Evolutionary conservation across 1,284 basidiomycete species (phyloP), one percentile per base, ranked within the genome.

Genomic region (Amylostereum areolatum): DNA sequence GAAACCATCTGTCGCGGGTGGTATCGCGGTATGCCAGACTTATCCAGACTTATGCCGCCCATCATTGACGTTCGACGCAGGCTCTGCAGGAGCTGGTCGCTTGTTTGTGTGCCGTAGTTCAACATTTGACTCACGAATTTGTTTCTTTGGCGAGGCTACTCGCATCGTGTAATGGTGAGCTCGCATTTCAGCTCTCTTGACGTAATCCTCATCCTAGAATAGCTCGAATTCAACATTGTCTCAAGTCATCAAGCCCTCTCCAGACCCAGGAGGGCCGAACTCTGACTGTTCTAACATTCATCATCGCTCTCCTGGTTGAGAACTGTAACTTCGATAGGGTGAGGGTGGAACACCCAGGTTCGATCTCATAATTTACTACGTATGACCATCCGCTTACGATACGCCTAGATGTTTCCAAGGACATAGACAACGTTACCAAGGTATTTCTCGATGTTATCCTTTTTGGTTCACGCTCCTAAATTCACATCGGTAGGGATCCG

Each of bases 1-100:
- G 58, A 92, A 88, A 59, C 92, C 89, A 2, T 79, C 82, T 1
- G 68, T 80, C 33, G 66, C 77, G 3, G 80, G 86, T 18, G 83
- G 86, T 33, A 66, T 86, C 24, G 67, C 77, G 59, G 86, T 89
- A 53, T 48, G 75, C 62, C 37, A 37, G 3, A 25, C 28, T 27
- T 2, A 6, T 43, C 10, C 5, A 11, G 3, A 3, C 28, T 8
- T 43, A 8, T 52, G 18, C 43, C 32, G 27, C 6, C 8, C 37
- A 18, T 18, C 18, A 18, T 18, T 32, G 32, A 28, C 29, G 11
- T 35, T 9, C 32, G 30, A 18, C 47, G 7, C 54, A 93, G 85
- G 83, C 85, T 29, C 66, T 97, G 33, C 91, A 95, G 67, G 94
- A 97, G 66, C 82, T 85, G 6, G 86, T 99, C 9, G 90, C 90